Percentiles rank a stretch among this genome's conserved stretches.
These are phyloP conservation scores for Piloderma croceum DNA, from an alignment of 768 basidiomycete species.

Conservation along the genomic window DNA sequence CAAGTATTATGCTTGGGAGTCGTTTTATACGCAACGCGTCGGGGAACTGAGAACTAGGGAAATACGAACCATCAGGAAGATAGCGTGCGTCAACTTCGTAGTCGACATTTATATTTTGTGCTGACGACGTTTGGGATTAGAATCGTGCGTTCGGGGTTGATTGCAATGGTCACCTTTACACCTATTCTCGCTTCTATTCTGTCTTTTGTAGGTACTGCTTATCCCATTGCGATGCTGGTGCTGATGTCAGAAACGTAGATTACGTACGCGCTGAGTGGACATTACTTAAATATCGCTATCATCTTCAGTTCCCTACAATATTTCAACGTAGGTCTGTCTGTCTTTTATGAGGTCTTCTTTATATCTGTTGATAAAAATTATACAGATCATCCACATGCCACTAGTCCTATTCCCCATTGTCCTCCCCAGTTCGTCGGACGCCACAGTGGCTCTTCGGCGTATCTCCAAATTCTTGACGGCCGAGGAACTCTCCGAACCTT, in stretches of 20 bases:
- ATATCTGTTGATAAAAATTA: neutral
- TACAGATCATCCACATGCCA: constrained; percentile 51
- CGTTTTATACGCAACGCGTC: constrained; percentile 41
- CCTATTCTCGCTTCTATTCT: constrained; percentile 48
- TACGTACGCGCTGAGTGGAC: constrained; percentile 57
- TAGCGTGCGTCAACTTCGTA: neutral
- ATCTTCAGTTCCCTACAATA: constrained; percentile 56
- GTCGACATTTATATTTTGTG: neutral
- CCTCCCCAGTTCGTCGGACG: constrained; percentile 42
- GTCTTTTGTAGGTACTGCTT: constrained; percentile 37
- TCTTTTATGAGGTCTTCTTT: neutral
- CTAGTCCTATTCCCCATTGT: constrained; percentile 55
- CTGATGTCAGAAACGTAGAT: constrained; percentile 33
- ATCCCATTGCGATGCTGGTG: neutral
- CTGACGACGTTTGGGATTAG: neutral
- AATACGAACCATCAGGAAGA: constrained; percentile 27
- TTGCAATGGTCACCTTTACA: constrained; percentile 43
- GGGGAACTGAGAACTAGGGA: constrained; percentile 35
- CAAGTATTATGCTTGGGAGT: constrained; percentile 60
- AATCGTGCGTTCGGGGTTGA: constrained; percentile 18
- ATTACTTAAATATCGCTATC: constrained; percentile 45
- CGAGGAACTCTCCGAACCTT: neutral
- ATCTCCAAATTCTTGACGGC: neutral
- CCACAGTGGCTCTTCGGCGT: constrained; percentile 17
- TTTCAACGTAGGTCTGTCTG: constrained; percentile 41